phyloP scores from a whole-genome alignment of 805 yeast genomes.

The Sungouiella blattae region DNA sequence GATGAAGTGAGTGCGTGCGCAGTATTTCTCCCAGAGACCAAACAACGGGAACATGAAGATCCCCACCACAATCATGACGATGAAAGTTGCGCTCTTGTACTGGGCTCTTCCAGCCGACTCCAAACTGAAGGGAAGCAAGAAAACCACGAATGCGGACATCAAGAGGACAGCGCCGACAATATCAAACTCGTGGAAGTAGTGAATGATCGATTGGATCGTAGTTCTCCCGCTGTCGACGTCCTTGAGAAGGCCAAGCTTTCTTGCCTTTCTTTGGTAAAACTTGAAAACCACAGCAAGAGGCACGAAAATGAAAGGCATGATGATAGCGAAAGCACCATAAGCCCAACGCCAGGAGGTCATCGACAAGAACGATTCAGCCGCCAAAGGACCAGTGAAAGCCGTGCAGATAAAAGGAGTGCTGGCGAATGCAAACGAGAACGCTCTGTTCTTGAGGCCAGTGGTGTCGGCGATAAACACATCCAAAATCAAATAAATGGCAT shows the following conservation, averaged over 20 bases:
- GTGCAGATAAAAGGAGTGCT: slow-evolving; percentile 5
- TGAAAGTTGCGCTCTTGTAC: slow-evolving; percentile 4
- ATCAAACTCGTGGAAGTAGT: slow-evolving; percentile 4
- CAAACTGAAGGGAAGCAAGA: slow-evolving; percentile 4
- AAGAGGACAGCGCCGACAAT: slow-evolving; percentile 1
- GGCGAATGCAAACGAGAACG: slow-evolving; percentile 3
- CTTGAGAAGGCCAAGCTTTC: not conserved
- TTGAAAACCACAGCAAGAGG: slow-evolving; percentile 3
- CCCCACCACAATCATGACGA: slow-evolving; percentile 3
- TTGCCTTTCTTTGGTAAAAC: slow-evolving; percentile 2
- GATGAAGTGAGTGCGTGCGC: slow-evolving; percentile 21
- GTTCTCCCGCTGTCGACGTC: slow-evolving; percentile 1
- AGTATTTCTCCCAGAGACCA: slow-evolving; percentile 9
- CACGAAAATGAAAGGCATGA: slow-evolving; percentile 1
- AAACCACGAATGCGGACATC: slow-evolving; percentile 3
- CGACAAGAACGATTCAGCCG: slow-evolving; percentile 24
- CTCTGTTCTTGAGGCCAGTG: slow-evolving; percentile 2
- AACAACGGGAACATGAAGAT: slow-evolving; percentile 13
- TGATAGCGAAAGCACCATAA: slow-evolving; percentile 17
- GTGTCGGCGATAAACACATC: slow-evolving; percentile 25
- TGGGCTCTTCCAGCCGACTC: not conserved
- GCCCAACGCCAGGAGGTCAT: slow-evolving; percentile 36
- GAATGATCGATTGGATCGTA: not conserved
- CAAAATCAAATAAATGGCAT: slow-evolving; percentile 20
- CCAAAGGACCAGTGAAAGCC: slow-evolving; percentile 4